Conservation (phyloP, 2,329 filamentous ascomycete genomes). For the Drechmeria coniospora region DNA sequence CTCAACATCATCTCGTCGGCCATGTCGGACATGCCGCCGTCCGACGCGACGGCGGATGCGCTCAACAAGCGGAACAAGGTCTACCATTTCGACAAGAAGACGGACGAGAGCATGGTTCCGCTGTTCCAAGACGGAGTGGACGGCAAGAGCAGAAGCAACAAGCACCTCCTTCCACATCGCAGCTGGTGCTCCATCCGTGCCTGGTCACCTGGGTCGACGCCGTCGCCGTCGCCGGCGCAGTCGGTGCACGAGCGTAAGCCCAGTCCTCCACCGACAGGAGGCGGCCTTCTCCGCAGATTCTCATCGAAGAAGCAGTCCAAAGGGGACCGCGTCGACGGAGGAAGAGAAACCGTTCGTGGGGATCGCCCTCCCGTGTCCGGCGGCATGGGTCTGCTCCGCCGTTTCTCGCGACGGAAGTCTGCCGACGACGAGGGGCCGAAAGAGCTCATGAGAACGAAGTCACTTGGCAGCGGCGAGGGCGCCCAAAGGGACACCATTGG, state of each 20-base stretch:
- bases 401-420: constrained; percentile 21
- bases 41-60: constrained; percentile 76
- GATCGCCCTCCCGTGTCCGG: constrained; percentile 35
- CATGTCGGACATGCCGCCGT: constrained; percentile 83
- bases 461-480: constrained; percentile 39
- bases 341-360: constrained; percentile 22
- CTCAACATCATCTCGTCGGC: constrained; percentile 88
- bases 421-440: constrained; percentile 21
- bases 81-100: constrained; percentile 57
- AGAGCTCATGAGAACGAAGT: constrained; percentile 42
- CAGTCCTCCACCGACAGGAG: constrained; percentile 19
- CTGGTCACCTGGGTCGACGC: constrained; percentile 66
- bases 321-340: constrained; percentile 20
- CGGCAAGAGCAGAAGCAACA: constrained; percentile 81
- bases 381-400: constrained; percentile 27
- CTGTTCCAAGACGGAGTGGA: constrained; percentile 84
- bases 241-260: constrained; percentile 29
- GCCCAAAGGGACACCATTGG: constrained; percentile 26
- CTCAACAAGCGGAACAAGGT: constrained; percentile 86
- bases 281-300: constrained; percentile 29
- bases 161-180: constrained; percentile 68
- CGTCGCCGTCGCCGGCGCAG: constrained; percentile 48
- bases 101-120: constrained; percentile 91
- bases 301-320: constrained; percentile 22
- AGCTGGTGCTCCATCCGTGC: constrained; percentile 92